Base-by-base conservation (phyloP, 1,139 yeast species). In the Lodderomyces oxycetoniae region DNA sequence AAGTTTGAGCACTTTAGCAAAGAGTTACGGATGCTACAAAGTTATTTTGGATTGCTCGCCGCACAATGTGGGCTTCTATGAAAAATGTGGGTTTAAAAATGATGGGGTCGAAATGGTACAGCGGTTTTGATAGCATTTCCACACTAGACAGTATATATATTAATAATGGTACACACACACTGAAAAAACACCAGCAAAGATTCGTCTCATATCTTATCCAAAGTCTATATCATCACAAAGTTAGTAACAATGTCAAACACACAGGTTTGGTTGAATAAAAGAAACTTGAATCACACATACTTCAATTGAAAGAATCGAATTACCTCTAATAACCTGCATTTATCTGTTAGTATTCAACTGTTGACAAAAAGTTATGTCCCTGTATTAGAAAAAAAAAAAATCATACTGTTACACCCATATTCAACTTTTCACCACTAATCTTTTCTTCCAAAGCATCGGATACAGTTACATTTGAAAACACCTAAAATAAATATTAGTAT, bases 11-110 rank as follows among this genome's bases (percentile, higher is more conserved):
- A 64, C 65, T 17, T 54, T 83, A 30, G 96, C 86, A 4, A 50
- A 71, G 38, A 49, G 59, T 2, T 54, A 50, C 14, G 93, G 91
- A 4, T 88, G 94, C 49, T 91, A 91, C 60, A 91, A 91, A 63
- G 80, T 86, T 11, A 84, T 91, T 34, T 67, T 91, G 51, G 97
- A 93, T 60, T 91, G 98, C 58, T 81, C 85, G 33, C 79, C 76
- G 14, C 75, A 77, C 39, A 91, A 91, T 52, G 82, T 78, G 24
- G 81, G 77, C 2, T 91, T 91, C 60, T 91, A 91, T 55, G 86
- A 87, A 49, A 91, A 88, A 60, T 93, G 98, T 63, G 86, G 85
- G 1, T 72, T 69, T 48, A 52, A 50, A 14, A 60, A 68, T 35
- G 82, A 78, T 25, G 96, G 96, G 5, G 63, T 77, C 28, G 93